A percentile compares a stretch with the other conserved stretches of the same genome.
Evolutionary conservation across 1,284 basidiomycete genomes (phyloP).

Genomic region (Somion occarium): DNA sequence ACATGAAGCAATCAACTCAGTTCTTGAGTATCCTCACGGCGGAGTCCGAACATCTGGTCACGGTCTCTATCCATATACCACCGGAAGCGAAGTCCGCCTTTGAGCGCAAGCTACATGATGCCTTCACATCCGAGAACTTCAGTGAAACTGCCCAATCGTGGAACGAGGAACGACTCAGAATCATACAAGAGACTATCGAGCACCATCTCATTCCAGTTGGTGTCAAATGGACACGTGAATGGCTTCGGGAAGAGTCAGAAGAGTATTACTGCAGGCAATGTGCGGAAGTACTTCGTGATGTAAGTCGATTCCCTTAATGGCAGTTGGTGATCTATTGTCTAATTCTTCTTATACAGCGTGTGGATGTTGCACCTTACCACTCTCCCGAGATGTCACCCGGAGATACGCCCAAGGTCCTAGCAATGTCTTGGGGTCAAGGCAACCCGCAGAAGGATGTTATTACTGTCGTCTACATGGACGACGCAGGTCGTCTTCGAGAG

Average conservation of each 20-base stretch:
- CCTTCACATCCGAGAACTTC: slow-evolving; percentile 83
- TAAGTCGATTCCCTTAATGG: slow-evolving; percentile 31
- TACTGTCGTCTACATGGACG: slow-evolving; percentile 81
- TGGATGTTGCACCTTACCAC: slow-evolving; percentile 73
- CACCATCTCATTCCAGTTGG: slow-evolving; percentile 81
- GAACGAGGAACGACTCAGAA: slow-evolving; percentile 83
- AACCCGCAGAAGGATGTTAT: slow-evolving; percentile 91
- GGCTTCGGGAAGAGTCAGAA: slow-evolving; percentile 87
- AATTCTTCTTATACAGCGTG: slow-evolving; percentile 40
- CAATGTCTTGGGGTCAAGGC: slow-evolving; percentile 93
- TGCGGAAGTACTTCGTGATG: slow-evolving; percentile 66
- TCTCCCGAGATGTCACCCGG: slow-evolving; percentile 60
- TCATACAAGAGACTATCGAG: slow-evolving; percentile 77
- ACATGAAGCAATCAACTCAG: slow-evolving; percentile 72
- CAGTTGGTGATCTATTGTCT: too few relatives aligned
- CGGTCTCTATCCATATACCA: slow-evolving; percentile 69
- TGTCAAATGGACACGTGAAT: slow-evolving; percentile 86
- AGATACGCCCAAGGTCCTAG: slow-evolving; percentile 81
- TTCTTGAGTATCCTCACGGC: slow-evolving; percentile 92
- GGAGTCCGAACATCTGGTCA: slow-evolving; percentile 85
- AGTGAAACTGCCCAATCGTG: slow-evolving; percentile 86
- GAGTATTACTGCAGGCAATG: slow-evolving; percentile 74
- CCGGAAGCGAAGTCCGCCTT: slow-evolving; percentile 59
- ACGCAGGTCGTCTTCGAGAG: slow-evolving; percentile 85
- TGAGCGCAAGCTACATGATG: slow-evolving; percentile 72